These are phyloP conservation scores for Yamadazyma friedrichii DNA, from an alignment of 1,139 yeast genomes.

Conservation along the genomic window DNA sequence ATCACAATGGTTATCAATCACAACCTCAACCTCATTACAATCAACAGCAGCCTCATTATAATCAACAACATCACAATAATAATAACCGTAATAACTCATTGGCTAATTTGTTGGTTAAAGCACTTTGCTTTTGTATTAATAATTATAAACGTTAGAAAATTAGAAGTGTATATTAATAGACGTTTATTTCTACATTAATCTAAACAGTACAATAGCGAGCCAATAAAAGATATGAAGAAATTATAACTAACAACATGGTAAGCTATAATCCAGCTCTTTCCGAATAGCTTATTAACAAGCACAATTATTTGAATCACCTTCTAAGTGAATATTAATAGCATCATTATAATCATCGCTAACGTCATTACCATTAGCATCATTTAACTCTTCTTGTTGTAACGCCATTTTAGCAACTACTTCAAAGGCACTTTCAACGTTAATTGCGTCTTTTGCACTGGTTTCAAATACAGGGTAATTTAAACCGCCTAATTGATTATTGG, in stretches of 20 bases:
- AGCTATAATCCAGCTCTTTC: no score
- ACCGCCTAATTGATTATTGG: constrained; percentile 73
- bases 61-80: constrained; percentile 27
- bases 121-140: constrained; percentile 34
- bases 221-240: no score
- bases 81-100: constrained; percentile 19
- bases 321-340: constrained; percentile 92
- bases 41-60: constrained; percentile 26
- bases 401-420: constrained; percentile 97
- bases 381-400: constrained; percentile 83
- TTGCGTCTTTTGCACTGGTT: constrained; percentile 91
- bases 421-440: constrained; percentile 92
- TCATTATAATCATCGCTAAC: constrained; percentile 78
- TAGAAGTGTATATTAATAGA: no score
- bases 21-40: constrained; percentile 29
- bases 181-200: neutral
- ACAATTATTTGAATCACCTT: constrained; percentile 75
- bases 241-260: no score
- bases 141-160: constrained; percentile 4
- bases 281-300: constrained; percentile 49
- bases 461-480: constrained; percentile 86
- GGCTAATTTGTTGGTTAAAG: constrained; percentile 30
- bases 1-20: constrained; percentile 15
- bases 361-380: constrained; percentile 83
- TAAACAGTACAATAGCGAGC: neutral